Conservation (phyloP, 2,329 filamentous ascomycete genomes). For the Teratosphaeriaceae sp. region DNA sequence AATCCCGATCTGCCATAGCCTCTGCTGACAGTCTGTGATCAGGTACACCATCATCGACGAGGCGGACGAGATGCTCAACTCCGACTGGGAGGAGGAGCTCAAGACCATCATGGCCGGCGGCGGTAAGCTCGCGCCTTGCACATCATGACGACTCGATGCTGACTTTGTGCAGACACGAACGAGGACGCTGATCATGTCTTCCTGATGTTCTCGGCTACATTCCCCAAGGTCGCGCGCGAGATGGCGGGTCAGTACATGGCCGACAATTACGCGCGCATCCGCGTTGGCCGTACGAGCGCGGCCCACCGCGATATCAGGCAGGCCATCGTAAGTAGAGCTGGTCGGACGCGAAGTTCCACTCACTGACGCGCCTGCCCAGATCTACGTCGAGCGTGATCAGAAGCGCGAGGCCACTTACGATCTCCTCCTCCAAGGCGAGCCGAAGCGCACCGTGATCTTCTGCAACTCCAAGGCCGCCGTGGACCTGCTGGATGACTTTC, state of each 20-base stretch:
- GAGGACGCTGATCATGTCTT: conserved; percentile 74
- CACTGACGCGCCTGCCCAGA: conserved; percentile 76
- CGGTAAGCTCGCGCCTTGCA: conserved; percentile 61
- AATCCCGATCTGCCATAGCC: conserved; percentile 82
- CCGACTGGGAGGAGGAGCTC: conserved; percentile 99
- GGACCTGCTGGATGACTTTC: conserved; percentile 92
- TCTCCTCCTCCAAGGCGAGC: conserved; percentile 61
- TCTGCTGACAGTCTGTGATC: conserved; percentile 46
- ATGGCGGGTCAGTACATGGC: conserved; percentile 97
- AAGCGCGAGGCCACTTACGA: conserved; percentile 70
- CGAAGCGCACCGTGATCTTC: conserved; percentile 85
- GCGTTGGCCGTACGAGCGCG: conserved; percentile 73
- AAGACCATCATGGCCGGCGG: conserved; percentile 97
- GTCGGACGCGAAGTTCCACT: too few species aligned
- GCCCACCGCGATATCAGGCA: conserved; percentile 80
- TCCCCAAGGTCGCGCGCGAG: conserved; percentile 96
- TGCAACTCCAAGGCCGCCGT: conserved; percentile 99
- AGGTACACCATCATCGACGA: conserved; percentile 99
- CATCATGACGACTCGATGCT: too few species aligned
- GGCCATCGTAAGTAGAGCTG: too few species aligned
- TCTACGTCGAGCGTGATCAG: conserved; percentile 56
- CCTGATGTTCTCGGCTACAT: conserved; percentile 99
- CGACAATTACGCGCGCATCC: conserved; percentile 68
- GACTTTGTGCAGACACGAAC: conserved; percentile 54
- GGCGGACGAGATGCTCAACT: conserved; percentile 99